Evolutionary conservation across 2,329 filamentous ascomycete genomes (phyloP).

Genomic region (Cytospora schulzeri): DNA sequence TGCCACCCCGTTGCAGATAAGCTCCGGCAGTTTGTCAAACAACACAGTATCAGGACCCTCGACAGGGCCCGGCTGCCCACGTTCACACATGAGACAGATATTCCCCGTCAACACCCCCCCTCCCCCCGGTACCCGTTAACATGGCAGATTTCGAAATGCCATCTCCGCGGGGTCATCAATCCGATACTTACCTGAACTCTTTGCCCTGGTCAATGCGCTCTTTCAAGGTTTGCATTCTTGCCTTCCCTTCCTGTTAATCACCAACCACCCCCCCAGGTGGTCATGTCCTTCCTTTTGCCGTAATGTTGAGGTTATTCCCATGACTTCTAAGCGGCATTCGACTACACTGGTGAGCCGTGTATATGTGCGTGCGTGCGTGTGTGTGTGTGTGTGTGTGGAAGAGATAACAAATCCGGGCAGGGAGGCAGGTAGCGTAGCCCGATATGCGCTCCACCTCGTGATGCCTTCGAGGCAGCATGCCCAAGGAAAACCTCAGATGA

Average conservation of each 20-base stretch:
- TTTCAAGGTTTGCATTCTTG: too few species aligned
- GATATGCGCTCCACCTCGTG: background rate
- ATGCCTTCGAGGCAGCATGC: background rate
- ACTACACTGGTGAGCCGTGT: too few species aligned
- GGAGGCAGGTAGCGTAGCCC: background rate
- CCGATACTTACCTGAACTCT: background rate
- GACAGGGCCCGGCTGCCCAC: background rate
- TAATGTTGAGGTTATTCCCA: too few species aligned
- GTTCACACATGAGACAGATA: background rate
- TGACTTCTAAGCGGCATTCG: too few species aligned
- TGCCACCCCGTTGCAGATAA: slow-evolving; percentile 1
- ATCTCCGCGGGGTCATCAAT: background rate
- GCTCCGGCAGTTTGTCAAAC: background rate
- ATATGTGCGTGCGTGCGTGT: too few species aligned
- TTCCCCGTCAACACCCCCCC: background rate
- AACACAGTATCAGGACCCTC: background rate
- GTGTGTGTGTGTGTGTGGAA: background rate
- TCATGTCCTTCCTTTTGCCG: background rate
- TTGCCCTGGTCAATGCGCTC: background rate
- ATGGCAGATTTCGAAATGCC: background rate
- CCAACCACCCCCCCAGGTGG: background rate
- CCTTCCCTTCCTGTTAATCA: background rate
- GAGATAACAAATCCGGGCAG: background rate
- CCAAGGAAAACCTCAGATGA: background rate
- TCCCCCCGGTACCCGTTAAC: background rate